phyloP scores from a whole-genome alignment of 495 filamentous ascomycete genomes.

The Hyaloscypha hepaticicola region DNA sequence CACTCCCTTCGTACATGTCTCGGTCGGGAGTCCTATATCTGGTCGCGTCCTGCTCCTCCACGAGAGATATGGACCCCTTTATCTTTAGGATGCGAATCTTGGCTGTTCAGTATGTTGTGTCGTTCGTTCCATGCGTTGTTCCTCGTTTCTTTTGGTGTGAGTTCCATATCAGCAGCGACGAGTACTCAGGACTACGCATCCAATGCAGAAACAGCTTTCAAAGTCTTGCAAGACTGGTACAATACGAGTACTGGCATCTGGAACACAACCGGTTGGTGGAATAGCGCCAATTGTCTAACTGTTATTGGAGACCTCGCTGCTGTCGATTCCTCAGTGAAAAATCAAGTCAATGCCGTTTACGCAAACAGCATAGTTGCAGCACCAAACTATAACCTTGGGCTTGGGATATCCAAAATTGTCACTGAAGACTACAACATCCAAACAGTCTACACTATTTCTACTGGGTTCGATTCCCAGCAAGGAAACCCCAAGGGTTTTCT shows the following conservation, averaged over 20 bases:
- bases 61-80: neutral
- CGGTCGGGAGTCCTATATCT: neutral
- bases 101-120: conserved; percentile 4
- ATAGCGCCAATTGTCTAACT: conserved; percentile 68
- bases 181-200: conserved; percentile 12
- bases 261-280: conserved; percentile 73
- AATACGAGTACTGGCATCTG: conserved; percentile 60
- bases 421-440: conserved; percentile 19
- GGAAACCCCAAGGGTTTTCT: conserved; percentile 45
- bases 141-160: conserved; percentile 1
- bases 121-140: neutral
- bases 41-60: neutral
- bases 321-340: conserved; percentile 36
- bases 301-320: conserved; percentile 60
- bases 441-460: neutral
- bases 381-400: conserved; percentile 33
- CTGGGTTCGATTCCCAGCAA: neutral
- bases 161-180: neutral
- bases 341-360: conserved; percentile 29
- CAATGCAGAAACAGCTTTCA: conserved; percentile 44
- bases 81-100: neutral
- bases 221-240: conserved; percentile 63
- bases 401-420: conserved; percentile 24
- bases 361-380: conserved; percentile 38
- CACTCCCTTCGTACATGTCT: conserved; percentile 3